phyloP scores from a whole-genome alignment of 495 filamentous ascomycete genomes.

The Cercophora scortea region DNA sequence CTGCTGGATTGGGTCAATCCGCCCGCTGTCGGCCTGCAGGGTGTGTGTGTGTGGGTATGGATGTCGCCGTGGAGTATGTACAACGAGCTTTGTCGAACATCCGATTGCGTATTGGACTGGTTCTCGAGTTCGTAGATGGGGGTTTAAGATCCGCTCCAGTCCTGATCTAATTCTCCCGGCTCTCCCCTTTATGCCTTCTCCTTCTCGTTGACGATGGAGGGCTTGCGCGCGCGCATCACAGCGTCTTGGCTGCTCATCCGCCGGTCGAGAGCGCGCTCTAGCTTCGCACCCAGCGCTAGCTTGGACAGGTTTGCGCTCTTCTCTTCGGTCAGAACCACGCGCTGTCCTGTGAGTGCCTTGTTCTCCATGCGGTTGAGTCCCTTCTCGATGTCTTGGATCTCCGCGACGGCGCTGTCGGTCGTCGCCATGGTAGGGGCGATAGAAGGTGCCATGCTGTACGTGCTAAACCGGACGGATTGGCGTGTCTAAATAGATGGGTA shows the following conservation, averaged over 20 bases:
- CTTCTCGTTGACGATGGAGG: slow-evolving; percentile 23
- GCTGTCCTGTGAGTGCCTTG: slow-evolving; percentile 74
- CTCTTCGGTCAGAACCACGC: slow-evolving; percentile 72
- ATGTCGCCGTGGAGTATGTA: too few species aligned
- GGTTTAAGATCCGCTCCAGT: too few species aligned
- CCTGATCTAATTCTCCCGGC: too few species aligned
- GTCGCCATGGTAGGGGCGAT: slow-evolving; percentile 54
- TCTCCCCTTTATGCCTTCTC: slow-evolving; percentile 13
- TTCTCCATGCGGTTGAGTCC: slow-evolving; percentile 87
- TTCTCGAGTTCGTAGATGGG: too few species aligned
- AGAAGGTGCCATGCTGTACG: slow-evolving; percentile 68
- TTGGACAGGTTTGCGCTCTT: slow-evolving; percentile 84
- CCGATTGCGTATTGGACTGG: too few species aligned
- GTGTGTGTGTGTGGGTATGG: too few species aligned
- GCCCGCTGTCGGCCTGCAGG: too few species aligned
- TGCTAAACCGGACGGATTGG: slow-evolving; percentile 71
- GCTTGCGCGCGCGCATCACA: slow-evolving; percentile 57
- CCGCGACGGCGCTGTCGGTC: slow-evolving; percentile 54
- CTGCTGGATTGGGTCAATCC: too few species aligned
- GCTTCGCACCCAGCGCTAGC: slow-evolving; percentile 84
- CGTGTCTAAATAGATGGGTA: slow-evolving; percentile 37
- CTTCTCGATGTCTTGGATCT: slow-evolving; percentile 75
- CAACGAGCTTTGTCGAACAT: too few species aligned
- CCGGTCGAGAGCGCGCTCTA: slow-evolving; percentile 83
- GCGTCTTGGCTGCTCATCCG: slow-evolving; percentile 91